A percentile compares a stretch with the other conserved stretches of the same genome.
Evolutionary conservation across 176 grass and related monocot genomes (phyloP).

Genomic region (Leersia perrieri): DNA sequence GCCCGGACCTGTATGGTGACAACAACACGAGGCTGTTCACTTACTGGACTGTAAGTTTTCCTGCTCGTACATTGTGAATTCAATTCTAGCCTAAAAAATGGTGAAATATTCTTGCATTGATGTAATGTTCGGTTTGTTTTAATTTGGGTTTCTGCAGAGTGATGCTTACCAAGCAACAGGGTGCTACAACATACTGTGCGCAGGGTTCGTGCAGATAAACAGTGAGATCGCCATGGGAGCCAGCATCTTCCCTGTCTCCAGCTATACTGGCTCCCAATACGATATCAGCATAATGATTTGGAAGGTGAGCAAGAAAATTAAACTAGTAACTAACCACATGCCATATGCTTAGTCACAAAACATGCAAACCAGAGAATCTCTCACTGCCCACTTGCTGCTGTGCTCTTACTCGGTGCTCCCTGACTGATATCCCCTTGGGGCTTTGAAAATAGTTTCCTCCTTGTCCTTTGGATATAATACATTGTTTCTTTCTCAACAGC

Average conservation of each 20-base stretch:
- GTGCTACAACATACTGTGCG: constrained; percentile 91
- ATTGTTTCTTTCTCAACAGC: constrained; percentile 8
- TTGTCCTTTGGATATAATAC: constrained; percentile 18
- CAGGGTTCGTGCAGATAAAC: constrained; percentile 91
- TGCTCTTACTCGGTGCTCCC: constrained; percentile 38
- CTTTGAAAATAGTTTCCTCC: constrained; percentile 35
- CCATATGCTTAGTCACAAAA: constrained; percentile 20
- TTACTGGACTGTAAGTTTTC: constrained; percentile 86
- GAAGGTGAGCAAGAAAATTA: constrained; percentile 63
- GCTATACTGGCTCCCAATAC: constrained; percentile 76
- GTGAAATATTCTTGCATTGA: neutral
- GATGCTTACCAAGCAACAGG: constrained; percentile 91
- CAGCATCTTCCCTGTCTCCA: constrained; percentile 78
- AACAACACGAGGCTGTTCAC: constrained; percentile 93
- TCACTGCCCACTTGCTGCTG: constrained; percentile 43
- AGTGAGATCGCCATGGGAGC: constrained; percentile 86
- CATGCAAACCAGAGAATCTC: constrained; percentile 27
- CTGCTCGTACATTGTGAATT: neutral
- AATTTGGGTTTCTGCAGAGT: constrained; percentile 41
- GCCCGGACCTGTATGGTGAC: constrained; percentile 86
- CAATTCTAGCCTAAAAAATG: neutral
- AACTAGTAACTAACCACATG: constrained; percentile 28
- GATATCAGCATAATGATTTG: constrained; percentile 93
- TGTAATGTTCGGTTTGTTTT: neutral
- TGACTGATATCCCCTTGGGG: constrained; percentile 30